These are phyloP conservation scores for Citeromyces siamensis DNA, from an alignment of 1,139 yeast genomes.

Conservation along the genomic window DNA sequence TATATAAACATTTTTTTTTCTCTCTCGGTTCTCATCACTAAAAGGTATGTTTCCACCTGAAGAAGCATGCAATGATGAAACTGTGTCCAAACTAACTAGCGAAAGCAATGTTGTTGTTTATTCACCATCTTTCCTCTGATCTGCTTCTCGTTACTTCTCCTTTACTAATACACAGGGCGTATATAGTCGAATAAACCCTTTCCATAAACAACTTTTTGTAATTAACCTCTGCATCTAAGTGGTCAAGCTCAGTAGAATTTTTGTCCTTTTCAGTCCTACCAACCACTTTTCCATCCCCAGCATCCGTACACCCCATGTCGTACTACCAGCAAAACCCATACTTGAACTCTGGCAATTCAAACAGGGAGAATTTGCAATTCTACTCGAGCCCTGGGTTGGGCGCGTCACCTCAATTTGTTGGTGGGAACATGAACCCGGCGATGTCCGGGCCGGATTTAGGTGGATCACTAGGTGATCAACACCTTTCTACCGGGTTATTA, in stretches of 20 bases:
- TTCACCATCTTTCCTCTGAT: conserved; percentile 3
- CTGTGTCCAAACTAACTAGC: conserved; percentile 3
- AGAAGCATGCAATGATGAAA: conserved; percentile 1
- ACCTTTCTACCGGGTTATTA: conserved; percentile 62
- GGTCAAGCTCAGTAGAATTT: too few relatives aligned
- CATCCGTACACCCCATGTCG: conserved; percentile 16
- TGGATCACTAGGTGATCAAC: conserved; percentile 38
- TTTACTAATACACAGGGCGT: too few relatives aligned
- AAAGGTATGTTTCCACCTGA: neutral
- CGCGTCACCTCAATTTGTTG: conserved; percentile 4
- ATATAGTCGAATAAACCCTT: too few relatives aligned
- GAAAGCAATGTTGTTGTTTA: conserved; percentile 3
- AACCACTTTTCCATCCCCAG: conserved; percentile 6
- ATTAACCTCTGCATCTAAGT: too few relatives aligned
- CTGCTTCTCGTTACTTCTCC: too few relatives aligned
- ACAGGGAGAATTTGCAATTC: conserved; percentile 17
- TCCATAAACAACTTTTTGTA: too few relatives aligned
- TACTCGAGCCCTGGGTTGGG: conserved; percentile 11
- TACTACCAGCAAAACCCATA: conserved; percentile 15
- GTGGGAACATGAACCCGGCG: conserved; percentile 18
- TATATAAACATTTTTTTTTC: neutral
- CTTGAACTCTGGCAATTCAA: conserved; percentile 3
- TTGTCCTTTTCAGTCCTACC: conserved; percentile 5
- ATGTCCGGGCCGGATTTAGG: conserved; percentile 21
- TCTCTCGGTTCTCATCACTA: neutral